Conservation (phyloP, 768 basidiomycete genomes). For the Obba rivulosa region DNA sequence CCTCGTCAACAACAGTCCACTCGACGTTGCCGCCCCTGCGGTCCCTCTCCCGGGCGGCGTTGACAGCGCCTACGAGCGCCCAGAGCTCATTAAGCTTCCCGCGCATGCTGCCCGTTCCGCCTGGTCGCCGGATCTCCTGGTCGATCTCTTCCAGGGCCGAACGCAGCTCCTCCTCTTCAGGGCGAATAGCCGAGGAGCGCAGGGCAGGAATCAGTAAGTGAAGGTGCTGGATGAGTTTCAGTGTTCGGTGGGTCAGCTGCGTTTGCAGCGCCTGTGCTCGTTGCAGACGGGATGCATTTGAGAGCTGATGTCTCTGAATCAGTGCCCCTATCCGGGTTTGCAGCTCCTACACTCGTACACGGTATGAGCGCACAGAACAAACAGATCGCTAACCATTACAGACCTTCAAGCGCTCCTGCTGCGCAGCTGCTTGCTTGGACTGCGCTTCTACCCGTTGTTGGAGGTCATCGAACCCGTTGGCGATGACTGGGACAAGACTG, state of each 20-base stretch:
- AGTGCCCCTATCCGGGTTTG: slow-evolving; percentile 58
- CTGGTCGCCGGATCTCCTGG: slow-evolving; percentile 56
- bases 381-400: slow-evolving; percentile 1
- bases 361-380: background rate
- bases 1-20: slow-evolving; percentile 86
- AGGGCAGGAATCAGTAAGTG: slow-evolving; percentile 76
- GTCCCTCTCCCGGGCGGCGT: slow-evolving; percentile 48
- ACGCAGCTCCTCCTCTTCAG: slow-evolving; percentile 76
- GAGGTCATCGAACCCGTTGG: slow-evolving; percentile 77
- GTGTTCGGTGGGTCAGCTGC: slow-evolving; percentile 66
- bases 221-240: slow-evolving; percentile 66
- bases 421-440: slow-evolving; percentile 54
- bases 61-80: slow-evolving; percentile 75
- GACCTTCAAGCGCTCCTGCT: slow-evolving; percentile 63
- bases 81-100: slow-evolving; percentile 81
- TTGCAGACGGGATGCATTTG: slow-evolving; percentile 62
- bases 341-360: slow-evolving; percentile 44
- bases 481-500: slow-evolving; percentile 76
- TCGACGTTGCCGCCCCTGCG: slow-evolving; percentile 46
- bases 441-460: slow-evolving; percentile 77
- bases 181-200: slow-evolving; percentile 67
- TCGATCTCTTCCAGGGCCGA: slow-evolving; percentile 68
- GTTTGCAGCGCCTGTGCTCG: slow-evolving; percentile 59
- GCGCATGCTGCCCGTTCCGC: slow-evolving; percentile 52
- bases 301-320: slow-evolving; percentile 55